Evolutionary conservation across 2,329 filamentous ascomycete genomes (phyloP), one percentile per base, ranked within the genome.

Genomic region (Rutstroemia sydowiana): DNA sequence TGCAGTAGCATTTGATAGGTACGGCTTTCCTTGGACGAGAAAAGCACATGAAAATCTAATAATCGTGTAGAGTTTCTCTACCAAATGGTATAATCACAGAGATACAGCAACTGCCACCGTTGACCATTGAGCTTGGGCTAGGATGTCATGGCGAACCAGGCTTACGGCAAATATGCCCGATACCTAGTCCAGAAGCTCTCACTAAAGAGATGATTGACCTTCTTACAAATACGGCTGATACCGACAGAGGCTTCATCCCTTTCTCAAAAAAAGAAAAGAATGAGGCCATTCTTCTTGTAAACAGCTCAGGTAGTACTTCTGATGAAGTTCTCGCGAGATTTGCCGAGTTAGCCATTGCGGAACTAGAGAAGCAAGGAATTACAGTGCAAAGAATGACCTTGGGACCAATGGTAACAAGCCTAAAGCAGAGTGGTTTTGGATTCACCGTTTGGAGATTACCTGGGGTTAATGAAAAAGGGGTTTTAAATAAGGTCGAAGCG

Each of bases 1-100:
- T 7, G 75, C 73, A 2, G 71, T 74, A 6, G 73, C 71, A 53
- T 61, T 77, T 32, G 73, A 76, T 53, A 71, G 75, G 61, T 76
- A 71, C 58, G 72, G 30, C 7, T 26, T 13, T 18, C 23, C 8
- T 18, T 11, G 28, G 14, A 21, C 14, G 14, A 6, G 23, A 7
- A 18, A 16, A 52, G 31, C 11, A 11, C 28, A 40, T 9, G 10
- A 7, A 20, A n/a, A n/a, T n/a, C 51, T 55, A 34, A 55, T 21
- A 28, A 14, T 34, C 32, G n/a, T 13, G 18, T 14, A 63, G 60
- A 32, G 60, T 63, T n/a, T 59, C 60, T 3, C 51, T 62, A 5
- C 60, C 61, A 40, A 63, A 63, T 39, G 43, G 45, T 20, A 57
- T 61, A 13, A 46, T 61, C 4, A 63, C 60, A 2, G 60, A 63